Evolutionary conservation across 169 alveolate species (phyloP).

Genomic region (Babesia bigemina): DNA sequence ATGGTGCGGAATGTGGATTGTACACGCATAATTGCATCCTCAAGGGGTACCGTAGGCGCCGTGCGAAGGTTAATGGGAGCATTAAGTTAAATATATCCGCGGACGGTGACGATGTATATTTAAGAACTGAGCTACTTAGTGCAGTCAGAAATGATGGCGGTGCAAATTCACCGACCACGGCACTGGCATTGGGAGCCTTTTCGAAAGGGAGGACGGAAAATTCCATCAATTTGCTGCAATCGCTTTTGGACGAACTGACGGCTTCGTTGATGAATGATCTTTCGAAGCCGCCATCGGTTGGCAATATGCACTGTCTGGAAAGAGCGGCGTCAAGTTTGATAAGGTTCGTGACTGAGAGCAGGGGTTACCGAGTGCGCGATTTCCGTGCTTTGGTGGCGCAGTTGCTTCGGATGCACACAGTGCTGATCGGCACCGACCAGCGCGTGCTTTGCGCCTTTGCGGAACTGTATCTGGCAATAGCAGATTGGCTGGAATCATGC

Average conservation of each 20-base stretch:
- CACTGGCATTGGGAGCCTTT: not conserved
- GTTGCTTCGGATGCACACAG: constrained; percentile 1
- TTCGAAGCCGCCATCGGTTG: not conserved
- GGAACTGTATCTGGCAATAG: constrained; percentile 16
- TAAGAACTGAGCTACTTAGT: not conserved
- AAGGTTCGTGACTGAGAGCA: not conserved
- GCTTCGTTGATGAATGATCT: constrained; percentile 17
- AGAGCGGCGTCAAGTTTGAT: constrained; percentile 17
- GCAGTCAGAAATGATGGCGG: not conserved
- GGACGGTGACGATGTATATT: not conserved
- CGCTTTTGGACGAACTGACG: constrained; percentile 1
- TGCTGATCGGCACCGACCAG: not conserved
- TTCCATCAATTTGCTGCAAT: not conserved
- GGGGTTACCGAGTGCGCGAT: constrained; percentile 1
- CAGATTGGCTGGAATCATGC: constrained; percentile 9
- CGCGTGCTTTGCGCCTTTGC: constrained; percentile 13
- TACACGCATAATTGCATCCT: not conserved
- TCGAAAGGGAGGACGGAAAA: not conserved
- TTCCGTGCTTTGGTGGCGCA: not conserved
- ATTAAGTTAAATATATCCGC: not conserved
- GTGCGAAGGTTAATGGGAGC: not conserved
- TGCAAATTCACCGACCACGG: not conserved
- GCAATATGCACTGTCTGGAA: not conserved
- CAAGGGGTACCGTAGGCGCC: no score
- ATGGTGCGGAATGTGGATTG: not conserved